Evolutionary conservation across 1,139 yeast species (phyloP).

Genomic region (Sugiyamaella neomexicana): DNA sequence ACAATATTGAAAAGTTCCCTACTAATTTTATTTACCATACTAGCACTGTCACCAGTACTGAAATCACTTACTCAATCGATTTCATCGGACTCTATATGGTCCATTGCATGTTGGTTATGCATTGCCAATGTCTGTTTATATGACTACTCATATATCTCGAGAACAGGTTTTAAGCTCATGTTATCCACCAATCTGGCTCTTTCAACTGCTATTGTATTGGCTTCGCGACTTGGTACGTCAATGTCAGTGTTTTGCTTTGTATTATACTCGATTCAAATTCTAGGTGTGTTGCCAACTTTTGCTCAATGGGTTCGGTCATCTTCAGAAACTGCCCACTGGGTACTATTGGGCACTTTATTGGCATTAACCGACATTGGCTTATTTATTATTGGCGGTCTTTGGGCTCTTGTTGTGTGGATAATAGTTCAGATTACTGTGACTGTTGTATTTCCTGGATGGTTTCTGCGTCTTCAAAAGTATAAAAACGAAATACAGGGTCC

Average conservation of each 20-base stretch:
- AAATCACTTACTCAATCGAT: conserved; percentile 87
- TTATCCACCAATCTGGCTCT: conserved; percentile 80
- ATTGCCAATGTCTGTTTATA: conserved; percentile 65
- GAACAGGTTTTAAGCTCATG: conserved; percentile 50
- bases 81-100: conserved; percentile 95
- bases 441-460: conserved; percentile 68
- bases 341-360: conserved; percentile 31
- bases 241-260: conserved; percentile 80
- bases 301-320: conserved; percentile 52
- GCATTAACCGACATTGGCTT: conserved; percentile 38
- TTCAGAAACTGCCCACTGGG: conserved; percentile 29
- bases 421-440: conserved; percentile 49
- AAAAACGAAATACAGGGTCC: conserved; percentile 91
- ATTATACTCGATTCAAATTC: conserved; percentile 66
- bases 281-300: conserved; percentile 71
- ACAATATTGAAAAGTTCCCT: conserved; percentile 59
- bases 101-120: conserved; percentile 76
- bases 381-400: conserved; percentile 45
- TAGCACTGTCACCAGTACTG: conserved; percentile 84
- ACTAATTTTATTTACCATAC: conserved; percentile 65
- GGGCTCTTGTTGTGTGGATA: conserved; percentile 52
- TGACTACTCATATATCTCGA: conserved; percentile 51
- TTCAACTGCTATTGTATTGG: conserved; percentile 84
- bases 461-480: conserved; percentile 69
- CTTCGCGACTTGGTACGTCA: conserved; percentile 76